Conservation (phyloP, 163 green algal genomes). For the Scenedesmus sp. region DNA sequence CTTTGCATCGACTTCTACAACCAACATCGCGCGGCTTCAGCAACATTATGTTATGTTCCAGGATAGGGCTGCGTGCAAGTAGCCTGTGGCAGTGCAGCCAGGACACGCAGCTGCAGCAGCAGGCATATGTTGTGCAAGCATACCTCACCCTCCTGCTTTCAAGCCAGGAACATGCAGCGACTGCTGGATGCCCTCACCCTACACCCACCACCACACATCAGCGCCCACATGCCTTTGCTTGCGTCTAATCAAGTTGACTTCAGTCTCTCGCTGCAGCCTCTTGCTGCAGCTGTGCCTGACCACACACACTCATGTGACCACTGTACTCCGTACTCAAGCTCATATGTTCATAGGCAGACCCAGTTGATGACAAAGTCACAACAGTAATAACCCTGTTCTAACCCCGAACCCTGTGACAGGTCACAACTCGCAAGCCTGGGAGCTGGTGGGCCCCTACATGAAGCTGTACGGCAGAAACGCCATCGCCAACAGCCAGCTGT, state of each 20-base stretch:
- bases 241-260: too few species aligned
- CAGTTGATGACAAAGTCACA: too few species aligned
- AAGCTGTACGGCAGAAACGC: conserved; percentile 40
- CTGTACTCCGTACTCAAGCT: too few species aligned
- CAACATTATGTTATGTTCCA: background rate
- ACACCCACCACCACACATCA: too few species aligned
- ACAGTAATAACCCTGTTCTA: too few species aligned
- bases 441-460: conserved; percentile 49
- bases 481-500: conserved; percentile 44
- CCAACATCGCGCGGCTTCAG: background rate
- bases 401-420: conserved; percentile 10
- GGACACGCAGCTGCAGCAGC: background rate
- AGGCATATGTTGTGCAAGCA: background rate
- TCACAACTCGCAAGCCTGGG: conserved; percentile 43
- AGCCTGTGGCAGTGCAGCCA: background rate
- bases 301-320: too few species aligned
- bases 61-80: background rate
- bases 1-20: background rate
- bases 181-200: too few species aligned
- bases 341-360: too few species aligned
- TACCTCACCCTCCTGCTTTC: background rate
- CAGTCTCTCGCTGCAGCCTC: too few species aligned
- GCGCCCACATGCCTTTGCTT: too few species aligned
- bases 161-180: background rate
- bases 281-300: background rate